Conservation (phyloP, 345 rosid genomes). For the Diplotaxis tenuifolia region DNA sequence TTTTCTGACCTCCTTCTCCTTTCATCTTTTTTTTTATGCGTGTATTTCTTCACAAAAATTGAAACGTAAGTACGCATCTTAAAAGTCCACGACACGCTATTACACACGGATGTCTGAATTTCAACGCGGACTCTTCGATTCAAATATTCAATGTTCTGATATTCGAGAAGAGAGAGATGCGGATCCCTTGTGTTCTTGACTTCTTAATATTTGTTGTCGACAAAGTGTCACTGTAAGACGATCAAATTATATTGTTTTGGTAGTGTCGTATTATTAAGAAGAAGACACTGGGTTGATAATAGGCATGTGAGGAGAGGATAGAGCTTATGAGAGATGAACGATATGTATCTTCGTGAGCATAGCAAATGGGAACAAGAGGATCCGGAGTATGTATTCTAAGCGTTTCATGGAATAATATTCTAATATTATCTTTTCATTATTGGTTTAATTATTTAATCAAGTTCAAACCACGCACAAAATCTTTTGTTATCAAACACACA, state of each 20-base stretch:
- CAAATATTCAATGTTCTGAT: slow-evolving; percentile 10
- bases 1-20: not conserved
- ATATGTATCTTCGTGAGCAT: not conserved
- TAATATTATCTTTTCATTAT: not conserved
- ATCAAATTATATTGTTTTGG: not conserved
- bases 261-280: not conserved
- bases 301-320: not conserved
- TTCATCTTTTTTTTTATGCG: not conserved
- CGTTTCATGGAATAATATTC: not conserved
- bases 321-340: not conserved
- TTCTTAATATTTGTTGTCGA: not conserved
- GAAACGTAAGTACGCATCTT: not conserved
- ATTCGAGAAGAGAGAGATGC: slow-evolving; percentile 3
- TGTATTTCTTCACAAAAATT: not conserved
- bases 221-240: not conserved
- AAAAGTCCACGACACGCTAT: not conserved
- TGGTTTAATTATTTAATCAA: not conserved
- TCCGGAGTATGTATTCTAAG: not conserved
- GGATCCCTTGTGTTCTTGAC: not conserved
- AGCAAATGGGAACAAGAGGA: not conserved
- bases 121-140: slow-evolving; percentile 28
- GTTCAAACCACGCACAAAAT: not conserved
- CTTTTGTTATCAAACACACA: not conserved
- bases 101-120: slow-evolving; percentile 3
- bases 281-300: not conserved